A percentile compares a stretch with the other conserved stretches of the same genome.
Evolutionary conservation across 2,329 filamentous ascomycete genomes (phyloP).

Genomic region (Dothistroma septosporum): DNA sequence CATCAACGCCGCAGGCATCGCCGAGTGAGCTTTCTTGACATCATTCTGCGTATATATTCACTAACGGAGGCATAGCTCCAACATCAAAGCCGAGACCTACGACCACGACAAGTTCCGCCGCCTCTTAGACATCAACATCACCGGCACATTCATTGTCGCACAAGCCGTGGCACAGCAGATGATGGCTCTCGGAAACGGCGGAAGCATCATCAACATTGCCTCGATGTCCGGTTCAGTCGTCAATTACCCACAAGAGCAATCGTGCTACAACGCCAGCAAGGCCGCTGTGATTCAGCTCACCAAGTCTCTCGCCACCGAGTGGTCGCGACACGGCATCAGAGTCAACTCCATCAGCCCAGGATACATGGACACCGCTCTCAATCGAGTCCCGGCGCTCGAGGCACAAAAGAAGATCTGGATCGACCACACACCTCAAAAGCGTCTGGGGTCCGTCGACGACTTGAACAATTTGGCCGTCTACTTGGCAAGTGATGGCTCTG

Average conservation of each 20-base stretch:
- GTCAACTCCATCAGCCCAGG: conserved; percentile 82
- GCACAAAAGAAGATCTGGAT: conserved; percentile 81
- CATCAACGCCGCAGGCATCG: conserved; percentile 77
- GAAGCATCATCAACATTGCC: conserved; percentile 70
- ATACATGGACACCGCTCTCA: conserved; percentile 81
- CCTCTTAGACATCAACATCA: conserved; percentile 78
- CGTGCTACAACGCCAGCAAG: conserved; percentile 80
- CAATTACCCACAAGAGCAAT: conserved; percentile 66
- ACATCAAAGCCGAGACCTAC: conserved; percentile 77
- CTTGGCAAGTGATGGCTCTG: conserved; percentile 66
- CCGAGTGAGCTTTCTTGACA: conserved; percentile 52
- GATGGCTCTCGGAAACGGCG: conserved; percentile 67
- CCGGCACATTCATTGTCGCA: conserved; percentile 71
- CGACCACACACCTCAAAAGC: conserved; percentile 66
- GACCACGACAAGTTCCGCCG: conserved; percentile 71
- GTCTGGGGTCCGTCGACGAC: conserved; percentile 69
- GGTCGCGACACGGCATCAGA: conserved; percentile 74
- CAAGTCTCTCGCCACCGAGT: conserved; percentile 78
- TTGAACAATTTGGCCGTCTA: conserved; percentile 74
- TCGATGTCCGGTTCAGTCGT: conserved; percentile 53
- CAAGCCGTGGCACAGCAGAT: conserved; percentile 55
- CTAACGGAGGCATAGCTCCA: conserved; percentile 52
- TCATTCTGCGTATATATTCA: not conserved
- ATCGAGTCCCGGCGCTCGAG: conserved; percentile 71
- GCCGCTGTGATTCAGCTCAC: conserved; percentile 73